Evolutionary conservation across 2,329 filamentous ascomycete species (phyloP).

Genomic region (Xenosphaeropsis pyriputrescens): DNA sequence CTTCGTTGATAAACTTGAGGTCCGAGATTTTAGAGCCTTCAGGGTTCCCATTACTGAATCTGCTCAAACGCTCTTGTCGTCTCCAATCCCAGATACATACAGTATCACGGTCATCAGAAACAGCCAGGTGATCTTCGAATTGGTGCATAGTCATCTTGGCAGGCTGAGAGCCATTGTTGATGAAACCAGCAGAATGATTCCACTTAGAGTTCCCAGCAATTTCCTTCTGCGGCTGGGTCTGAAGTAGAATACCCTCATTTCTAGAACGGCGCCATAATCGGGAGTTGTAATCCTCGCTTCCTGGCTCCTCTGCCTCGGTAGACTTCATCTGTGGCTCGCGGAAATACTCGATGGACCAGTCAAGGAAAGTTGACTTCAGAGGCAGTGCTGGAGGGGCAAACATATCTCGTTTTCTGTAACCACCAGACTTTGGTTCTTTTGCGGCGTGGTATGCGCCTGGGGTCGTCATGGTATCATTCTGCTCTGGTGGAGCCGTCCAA

Average conservation of each 20-base stretch:
- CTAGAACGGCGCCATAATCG: conserved; percentile 83
- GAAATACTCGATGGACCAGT: conserved; percentile 97
- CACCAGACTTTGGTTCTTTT: conserved; percentile 64
- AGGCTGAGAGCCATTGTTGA: conserved; percentile 83
- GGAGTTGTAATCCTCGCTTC: conserved; percentile 91
- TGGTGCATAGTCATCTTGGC: conserved; percentile 94
- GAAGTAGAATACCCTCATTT: conserved; percentile 82
- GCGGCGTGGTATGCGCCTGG: conserved; percentile 63
- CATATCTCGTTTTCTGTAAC: conserved; percentile 49
- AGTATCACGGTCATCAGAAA: conserved; percentile 85
- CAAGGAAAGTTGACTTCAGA: conserved; percentile 69
- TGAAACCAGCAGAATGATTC: conserved; percentile 69
- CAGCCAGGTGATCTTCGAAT: conserved; percentile 89
- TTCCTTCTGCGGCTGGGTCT: conserved; percentile 87
- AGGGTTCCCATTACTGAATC: conserved; percentile 92
- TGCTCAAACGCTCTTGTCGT: conserved; percentile 55
- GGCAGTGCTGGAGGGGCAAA: conserved; percentile 51
- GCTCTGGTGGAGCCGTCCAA: conserved; percentile 54
- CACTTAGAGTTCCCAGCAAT: conserved; percentile 75
- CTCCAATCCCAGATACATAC: conserved; percentile 93
- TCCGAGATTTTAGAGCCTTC: conserved; percentile 84
- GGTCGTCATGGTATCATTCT: conserved; percentile 52
- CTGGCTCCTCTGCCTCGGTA: conserved; percentile 88
- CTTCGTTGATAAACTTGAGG: conserved; percentile 95
- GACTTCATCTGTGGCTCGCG: conserved; percentile 97